phyloP scores from a whole-genome alignment of 1,284 basidiomycete genomes.

The Tetrapyrgos nigripes region DNA sequence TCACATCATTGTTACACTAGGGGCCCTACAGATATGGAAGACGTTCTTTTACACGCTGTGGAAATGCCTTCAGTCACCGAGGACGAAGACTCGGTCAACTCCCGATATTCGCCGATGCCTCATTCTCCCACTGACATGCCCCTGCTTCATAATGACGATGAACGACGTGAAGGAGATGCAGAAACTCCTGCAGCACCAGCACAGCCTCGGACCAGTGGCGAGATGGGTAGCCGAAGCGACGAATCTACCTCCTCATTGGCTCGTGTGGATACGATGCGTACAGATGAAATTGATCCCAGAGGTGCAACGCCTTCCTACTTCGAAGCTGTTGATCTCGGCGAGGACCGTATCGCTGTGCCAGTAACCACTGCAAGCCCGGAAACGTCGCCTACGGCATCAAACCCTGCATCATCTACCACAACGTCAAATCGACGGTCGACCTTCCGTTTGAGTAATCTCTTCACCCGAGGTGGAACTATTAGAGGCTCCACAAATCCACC shows the following conservation, averaged over 20 bases:
- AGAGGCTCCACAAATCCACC: conserved; percentile 5
- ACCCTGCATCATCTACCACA: background rate
- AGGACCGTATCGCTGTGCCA: conserved; percentile 10
- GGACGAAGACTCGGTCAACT: conserved; percentile 34
- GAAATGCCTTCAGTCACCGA: conserved; percentile 42
- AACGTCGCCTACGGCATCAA: background rate
- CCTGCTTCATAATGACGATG: conserved; percentile 37
- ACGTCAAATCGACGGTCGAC: conserved; percentile 12
- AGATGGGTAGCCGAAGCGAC: conserved; percentile 15
- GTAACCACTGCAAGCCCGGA: background rate
- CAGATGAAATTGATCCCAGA: conserved; percentile 42
- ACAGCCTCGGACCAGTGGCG: conserved; percentile 22
- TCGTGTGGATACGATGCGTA: conserved; percentile 29
- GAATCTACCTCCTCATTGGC: conserved; percentile 37
- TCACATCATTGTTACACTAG: conserved; percentile 25
- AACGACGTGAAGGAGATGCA: conserved; percentile 22
- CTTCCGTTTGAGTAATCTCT: conserved; percentile 16
- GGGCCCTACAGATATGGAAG: conserved; percentile 49
- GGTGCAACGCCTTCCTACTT: conserved; percentile 72
- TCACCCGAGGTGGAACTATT: conserved; percentile 6
- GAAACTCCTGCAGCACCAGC: conserved; percentile 22
- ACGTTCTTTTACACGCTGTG: conserved; percentile 39
- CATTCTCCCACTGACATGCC: conserved; percentile 40
- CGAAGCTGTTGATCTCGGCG: conserved; percentile 51
- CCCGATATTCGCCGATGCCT: conserved; percentile 38